These are phyloP conservation scores for Bruguiera parviflora DNA, from an alignment of 345 rosid genomes.

Conservation along the genomic window DNA sequence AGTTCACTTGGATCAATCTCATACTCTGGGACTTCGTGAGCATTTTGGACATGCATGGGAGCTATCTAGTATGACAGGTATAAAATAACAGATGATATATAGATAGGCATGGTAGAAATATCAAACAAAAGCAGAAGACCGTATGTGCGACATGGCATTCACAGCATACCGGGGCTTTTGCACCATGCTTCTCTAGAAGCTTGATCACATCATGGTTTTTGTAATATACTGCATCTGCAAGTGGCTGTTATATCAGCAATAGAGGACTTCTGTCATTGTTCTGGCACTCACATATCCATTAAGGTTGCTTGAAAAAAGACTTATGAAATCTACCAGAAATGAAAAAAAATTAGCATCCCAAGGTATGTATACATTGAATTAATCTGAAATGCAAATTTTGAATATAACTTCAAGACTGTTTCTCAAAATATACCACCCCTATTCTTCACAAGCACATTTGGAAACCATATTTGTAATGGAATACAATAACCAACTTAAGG, in stretches of 20 bases:
- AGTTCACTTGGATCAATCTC: conserved; percentile 73
- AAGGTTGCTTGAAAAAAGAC: too few relatives aligned
- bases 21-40: conserved; percentile 88
- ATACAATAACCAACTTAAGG: too few relatives aligned
- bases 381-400: too few relatives aligned
- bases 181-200: conserved; percentile 74
- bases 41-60: conserved; percentile 82
- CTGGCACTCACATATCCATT: neutral
- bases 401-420: too few relatives aligned
- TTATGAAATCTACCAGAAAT: too few relatives aligned
- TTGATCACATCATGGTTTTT: conserved; percentile 73
- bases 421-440: too few relatives aligned
- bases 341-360: too few relatives aligned
- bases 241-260: conserved; percentile 56
- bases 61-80: conserved; percentile 45
- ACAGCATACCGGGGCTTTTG: conserved; percentile 66
- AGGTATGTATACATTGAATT: too few relatives aligned
- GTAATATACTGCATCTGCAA: conserved; percentile 86
- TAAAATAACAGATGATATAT: neutral
- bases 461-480: too few relatives aligned
- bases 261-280: neutral
- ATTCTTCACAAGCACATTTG: too few relatives aligned
- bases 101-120: neutral
- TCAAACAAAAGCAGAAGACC: neutral
- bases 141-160: neutral